These are phyloP conservation scores for Pyrrhoderma lamaoense DNA, from an alignment of 1,284 basidiomycete genomes.

Conservation along the genomic window DNA sequence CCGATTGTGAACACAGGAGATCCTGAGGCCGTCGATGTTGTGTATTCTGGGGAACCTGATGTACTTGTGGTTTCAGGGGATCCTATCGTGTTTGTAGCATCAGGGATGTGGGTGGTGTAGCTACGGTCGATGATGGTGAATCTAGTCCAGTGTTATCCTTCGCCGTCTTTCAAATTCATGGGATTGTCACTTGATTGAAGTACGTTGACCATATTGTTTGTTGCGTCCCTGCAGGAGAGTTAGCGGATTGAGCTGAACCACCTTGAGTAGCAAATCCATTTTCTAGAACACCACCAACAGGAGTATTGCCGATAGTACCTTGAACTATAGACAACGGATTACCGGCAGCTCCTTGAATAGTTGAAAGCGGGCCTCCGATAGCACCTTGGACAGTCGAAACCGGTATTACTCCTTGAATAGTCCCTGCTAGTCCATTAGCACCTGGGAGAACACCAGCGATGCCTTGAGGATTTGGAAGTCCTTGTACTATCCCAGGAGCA, in stretches of 20 bases:
- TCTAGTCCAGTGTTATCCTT: not conserved
- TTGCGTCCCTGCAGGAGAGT: no score
- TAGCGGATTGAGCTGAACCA: not conserved
- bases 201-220: not conserved
- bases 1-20: not conserved
- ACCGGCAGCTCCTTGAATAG: not conserved
- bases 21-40: not conserved
- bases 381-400: not conserved
- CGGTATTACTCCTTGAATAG: no score
- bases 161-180: not conserved
- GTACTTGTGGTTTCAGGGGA: not conserved
- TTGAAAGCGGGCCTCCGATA: not conserved
- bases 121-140: slow-evolving; percentile 14
- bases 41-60: not conserved
- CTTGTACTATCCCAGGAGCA: slow-evolving; percentile 3
- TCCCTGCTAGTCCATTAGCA: not conserved
- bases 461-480: not conserved
- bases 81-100: not conserved
- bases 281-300: not conserved
- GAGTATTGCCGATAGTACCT: not conserved
- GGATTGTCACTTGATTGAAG: not conserved
- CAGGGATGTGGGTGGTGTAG: slow-evolving; percentile 13
- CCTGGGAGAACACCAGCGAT: not conserved
- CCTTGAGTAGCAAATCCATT: not conserved
- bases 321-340: not conserved